Conservation (phyloP, 2,329 filamentous ascomycete species). For the Ceratocystis albifundus region DNA sequence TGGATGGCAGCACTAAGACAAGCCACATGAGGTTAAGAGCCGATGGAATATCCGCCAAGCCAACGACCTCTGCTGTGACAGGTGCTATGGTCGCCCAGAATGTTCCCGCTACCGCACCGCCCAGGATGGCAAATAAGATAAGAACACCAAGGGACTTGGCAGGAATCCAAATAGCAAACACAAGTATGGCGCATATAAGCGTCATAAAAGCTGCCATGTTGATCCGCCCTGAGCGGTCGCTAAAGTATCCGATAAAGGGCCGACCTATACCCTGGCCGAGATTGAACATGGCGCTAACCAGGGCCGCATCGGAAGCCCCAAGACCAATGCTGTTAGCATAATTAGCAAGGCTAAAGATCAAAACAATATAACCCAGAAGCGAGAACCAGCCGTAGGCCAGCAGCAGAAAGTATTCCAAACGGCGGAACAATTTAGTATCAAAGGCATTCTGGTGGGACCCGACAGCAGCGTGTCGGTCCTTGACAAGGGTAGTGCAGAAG, state of each 20-base stretch:
- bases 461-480: constrained; percentile 60
- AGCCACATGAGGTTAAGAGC: constrained; percentile 61
- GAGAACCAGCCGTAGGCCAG: constrained; percentile 58
- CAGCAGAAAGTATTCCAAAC: constrained; percentile 51
- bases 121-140: constrained; percentile 59
- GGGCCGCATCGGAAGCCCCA: constrained; percentile 52
- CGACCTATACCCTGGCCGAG: constrained; percentile 55
- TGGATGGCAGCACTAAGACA: constrained; percentile 56
- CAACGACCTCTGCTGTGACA: constrained; percentile 62
- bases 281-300: constrained; percentile 64
- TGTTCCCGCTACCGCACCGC: constrained; percentile 58
- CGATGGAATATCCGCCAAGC: constrained; percentile 55
- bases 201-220: constrained; percentile 60
- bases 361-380: constrained; percentile 61
- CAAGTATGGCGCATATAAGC: constrained; percentile 50
- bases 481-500: constrained; percentile 50
- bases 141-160: constrained; percentile 52
- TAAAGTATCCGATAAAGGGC: constrained; percentile 60
- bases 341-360: constrained; percentile 66
- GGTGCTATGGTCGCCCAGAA: constrained; percentile 61
- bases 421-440: constrained; percentile 49
- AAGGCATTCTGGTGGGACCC: constrained; percentile 57
- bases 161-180: constrained; percentile 62
- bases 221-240: constrained; percentile 57
- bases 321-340: constrained; percentile 60